A percentile compares a stretch with the other conserved stretches of the same genome.
Evolutionary conservation across 2,329 filamentous ascomycete genomes (phyloP).

Genomic region (Neospermospora avenae): DNA sequence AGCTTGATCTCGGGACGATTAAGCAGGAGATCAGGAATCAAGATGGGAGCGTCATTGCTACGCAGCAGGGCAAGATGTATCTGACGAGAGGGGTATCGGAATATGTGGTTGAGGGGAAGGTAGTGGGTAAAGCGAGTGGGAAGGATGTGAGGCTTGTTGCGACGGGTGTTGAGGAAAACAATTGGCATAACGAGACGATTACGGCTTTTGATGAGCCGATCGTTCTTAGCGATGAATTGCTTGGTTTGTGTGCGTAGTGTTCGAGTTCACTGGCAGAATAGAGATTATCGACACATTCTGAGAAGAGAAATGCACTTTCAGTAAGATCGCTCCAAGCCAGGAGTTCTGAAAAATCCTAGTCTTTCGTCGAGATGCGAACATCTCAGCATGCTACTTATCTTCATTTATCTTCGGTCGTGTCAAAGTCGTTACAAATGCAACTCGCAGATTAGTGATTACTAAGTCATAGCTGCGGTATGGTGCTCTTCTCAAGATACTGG

Average conservation of each 20-base stretch:
- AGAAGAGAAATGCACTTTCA: neutral
- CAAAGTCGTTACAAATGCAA: no score
- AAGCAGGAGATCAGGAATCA: conserved; percentile 12
- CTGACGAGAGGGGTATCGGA: conserved; percentile 9
- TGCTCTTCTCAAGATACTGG: no score
- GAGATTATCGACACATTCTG: no score
- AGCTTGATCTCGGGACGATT: conserved; percentile 17
- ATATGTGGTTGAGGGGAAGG: conserved; percentile 4
- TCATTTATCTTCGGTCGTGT: no score
- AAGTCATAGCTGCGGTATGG: no score
- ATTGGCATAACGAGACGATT: conserved; percentile 16
- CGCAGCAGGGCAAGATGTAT: conserved; percentile 15
- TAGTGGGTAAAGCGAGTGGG: conserved; percentile 3
- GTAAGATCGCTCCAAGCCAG: neutral
- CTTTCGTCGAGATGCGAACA: neutral
- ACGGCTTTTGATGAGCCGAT: conserved; percentile 1
- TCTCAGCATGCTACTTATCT: neutral
- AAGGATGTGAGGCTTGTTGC: conserved; percentile 5
- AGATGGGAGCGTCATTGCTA: conserved; percentile 11
- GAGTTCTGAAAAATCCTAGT: neutral
- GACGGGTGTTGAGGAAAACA: conserved; percentile 11
- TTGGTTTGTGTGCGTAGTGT: conserved; percentile 5
- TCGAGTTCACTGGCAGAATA: neutral
- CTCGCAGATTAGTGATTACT: no score
- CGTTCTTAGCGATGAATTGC: conserved; percentile 6